Percentiles rank a stretch among this genome's conserved stretches.
These are phyloP conservation scores for Fusarium vanettenii DNA, from an alignment of 2,329 filamentous ascomycete genomes.

Conservation along the genomic window DNA sequence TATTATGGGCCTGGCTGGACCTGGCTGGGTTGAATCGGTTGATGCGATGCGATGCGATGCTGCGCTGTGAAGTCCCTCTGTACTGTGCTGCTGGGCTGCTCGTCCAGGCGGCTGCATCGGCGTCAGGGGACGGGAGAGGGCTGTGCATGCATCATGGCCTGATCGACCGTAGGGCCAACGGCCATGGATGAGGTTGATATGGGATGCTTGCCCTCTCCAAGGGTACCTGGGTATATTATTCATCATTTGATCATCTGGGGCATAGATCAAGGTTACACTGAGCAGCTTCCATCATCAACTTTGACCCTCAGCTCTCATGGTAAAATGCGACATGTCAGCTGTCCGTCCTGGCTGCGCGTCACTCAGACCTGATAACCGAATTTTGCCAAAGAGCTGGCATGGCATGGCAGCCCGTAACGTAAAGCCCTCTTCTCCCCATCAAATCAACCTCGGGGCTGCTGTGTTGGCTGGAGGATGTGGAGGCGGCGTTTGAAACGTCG, in stretches of 20 bases:
- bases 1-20: slow-evolving; percentile 7
- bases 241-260: slow-evolving; percentile 22
- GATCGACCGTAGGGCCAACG: slow-evolving; percentile 26
- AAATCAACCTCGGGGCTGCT: slow-evolving; percentile 25
- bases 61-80: not conserved
- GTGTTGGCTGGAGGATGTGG: slow-evolving; percentile 38
- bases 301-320: slow-evolving; percentile 26
- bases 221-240: not conserved
- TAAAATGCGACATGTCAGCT: slow-evolving; percentile 33
- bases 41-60: slow-evolving; percentile 3
- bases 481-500: slow-evolving; percentile 42
- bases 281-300: slow-evolving; percentile 9
- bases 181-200: slow-evolving; percentile 12
- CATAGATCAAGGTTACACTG: slow-evolving; percentile 16
- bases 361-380: not conserved
- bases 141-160: slow-evolving; percentile 30
- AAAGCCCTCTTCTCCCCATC: slow-evolving; percentile 5
- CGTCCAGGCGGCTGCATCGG: slow-evolving; percentile 18
- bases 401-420: not conserved
- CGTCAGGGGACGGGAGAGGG: slow-evolving; percentile 27
- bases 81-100: slow-evolving; percentile 1
- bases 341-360: slow-evolving; percentile 29
- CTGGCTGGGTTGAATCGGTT: not conserved
- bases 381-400: not conserved
- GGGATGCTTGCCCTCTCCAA: slow-evolving; percentile 6